Evolutionary conservation across 2,329 filamentous ascomycete genomes (phyloP).

Genomic region (Hymenoscyphus occultus): DNA sequence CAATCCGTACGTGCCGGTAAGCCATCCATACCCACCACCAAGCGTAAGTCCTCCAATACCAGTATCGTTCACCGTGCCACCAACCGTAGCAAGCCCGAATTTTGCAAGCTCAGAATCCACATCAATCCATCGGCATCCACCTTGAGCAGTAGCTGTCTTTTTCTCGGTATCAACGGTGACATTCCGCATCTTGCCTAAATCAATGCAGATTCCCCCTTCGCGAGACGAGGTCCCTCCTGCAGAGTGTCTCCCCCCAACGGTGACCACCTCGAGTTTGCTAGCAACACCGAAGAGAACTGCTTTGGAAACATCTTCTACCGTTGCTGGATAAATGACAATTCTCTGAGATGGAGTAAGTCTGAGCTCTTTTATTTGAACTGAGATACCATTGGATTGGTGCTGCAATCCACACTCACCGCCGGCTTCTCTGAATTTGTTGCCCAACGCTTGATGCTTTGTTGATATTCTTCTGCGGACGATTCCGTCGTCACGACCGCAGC

Average conservation of each 20-base stretch:
- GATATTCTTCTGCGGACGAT: slow-evolving; percentile 18
- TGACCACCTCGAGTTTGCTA: slow-evolving; percentile 21
- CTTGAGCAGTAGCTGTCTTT: slow-evolving; percentile 24
- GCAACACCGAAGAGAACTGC: slow-evolving; percentile 19
- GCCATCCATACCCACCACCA: slow-evolving; percentile 46
- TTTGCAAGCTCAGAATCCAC: slow-evolving; percentile 24
- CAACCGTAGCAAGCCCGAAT: slow-evolving; percentile 25
- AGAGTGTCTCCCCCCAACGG: slow-evolving; percentile 23
- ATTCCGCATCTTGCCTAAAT: slow-evolving; percentile 24
- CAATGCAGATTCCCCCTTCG: slow-evolving; percentile 25
- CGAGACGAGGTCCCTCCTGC: slow-evolving; percentile 25
- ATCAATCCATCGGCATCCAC: slow-evolving; percentile 28
- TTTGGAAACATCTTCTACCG: slow-evolving; percentile 21
- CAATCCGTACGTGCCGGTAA: slow-evolving; percentile 42
- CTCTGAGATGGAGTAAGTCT: slow-evolving; percentile 16
- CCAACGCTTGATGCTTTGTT: slow-evolving; percentile 25
- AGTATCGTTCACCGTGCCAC: slow-evolving; percentile 26
- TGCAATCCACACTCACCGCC: slow-evolving; percentile 20
- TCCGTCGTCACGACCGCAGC: slow-evolving; percentile 19
- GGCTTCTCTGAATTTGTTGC: slow-evolving; percentile 23
- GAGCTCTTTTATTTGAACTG: background rate
- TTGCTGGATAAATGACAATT: slow-evolving; percentile 23
- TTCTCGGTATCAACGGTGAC: slow-evolving; percentile 19
- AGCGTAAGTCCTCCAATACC: slow-evolving; percentile 27
- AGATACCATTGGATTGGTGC: background rate